Conservation (phyloP, 768 basidiomycete species). For the Sarcodon sp. region DNA sequence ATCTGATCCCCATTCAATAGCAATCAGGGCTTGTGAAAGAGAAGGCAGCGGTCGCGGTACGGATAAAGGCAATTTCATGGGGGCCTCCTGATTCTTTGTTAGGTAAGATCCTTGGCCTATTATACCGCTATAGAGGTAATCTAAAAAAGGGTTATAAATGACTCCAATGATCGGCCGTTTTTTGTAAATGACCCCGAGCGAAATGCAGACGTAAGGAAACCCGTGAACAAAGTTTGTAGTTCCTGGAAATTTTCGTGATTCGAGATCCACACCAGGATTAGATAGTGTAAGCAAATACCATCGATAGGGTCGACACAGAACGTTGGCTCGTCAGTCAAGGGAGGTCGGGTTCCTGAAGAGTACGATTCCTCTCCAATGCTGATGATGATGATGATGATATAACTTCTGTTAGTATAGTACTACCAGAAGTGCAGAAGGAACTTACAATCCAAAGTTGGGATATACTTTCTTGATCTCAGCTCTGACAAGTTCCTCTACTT, state of each 20-base stretch:
- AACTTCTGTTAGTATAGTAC: constrained; percentile 1
- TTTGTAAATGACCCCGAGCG: constrained; percentile 79
- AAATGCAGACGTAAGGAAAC: constrained; percentile 83
- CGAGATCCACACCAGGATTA: not conserved
- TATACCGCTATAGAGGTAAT: constrained; percentile 74
- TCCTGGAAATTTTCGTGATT: constrained; percentile 25
- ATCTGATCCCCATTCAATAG: constrained; percentile 86
- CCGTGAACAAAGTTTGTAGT: constrained; percentile 85
- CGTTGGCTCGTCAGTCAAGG: constrained; percentile 79
- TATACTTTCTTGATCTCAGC: constrained; percentile 49
- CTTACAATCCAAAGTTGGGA: constrained; percentile 77
- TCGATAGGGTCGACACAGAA: constrained; percentile 97
- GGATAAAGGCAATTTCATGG: constrained; percentile 52
- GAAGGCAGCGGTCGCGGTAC: constrained; percentile 45
- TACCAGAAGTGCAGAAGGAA: constrained; percentile 4
- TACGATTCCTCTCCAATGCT: constrained; percentile 96
- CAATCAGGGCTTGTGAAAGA: constrained; percentile 55
- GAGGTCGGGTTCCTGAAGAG: constrained; percentile 53
- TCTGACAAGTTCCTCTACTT: constrained; percentile 79
- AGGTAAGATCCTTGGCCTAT: constrained; percentile 74
- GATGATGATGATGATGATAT: not conserved
- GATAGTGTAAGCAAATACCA: constrained; percentile 15
- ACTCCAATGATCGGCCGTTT: constrained; percentile 80
- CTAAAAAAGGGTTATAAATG: constrained; percentile 86
- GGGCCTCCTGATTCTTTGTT: constrained; percentile 16